Conservation (phyloP, 202 grass and related monocot species). For the Cymbopogon flexuosus region DNA sequence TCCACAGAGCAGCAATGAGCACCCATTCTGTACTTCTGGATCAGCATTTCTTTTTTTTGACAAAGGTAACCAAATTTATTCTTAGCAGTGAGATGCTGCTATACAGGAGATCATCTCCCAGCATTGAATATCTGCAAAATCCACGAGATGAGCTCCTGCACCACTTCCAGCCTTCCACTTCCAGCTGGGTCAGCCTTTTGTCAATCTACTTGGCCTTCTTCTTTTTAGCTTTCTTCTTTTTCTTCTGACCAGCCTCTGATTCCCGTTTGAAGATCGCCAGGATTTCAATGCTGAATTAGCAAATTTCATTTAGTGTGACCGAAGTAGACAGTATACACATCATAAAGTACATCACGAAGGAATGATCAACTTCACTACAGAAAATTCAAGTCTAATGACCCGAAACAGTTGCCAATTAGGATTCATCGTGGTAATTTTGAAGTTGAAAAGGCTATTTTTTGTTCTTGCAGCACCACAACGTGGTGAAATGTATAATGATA, state of each 20-base stretch:
- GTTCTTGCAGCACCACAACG: background rate
- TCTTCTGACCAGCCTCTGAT: slow-evolving; percentile 48
- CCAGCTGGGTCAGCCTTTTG: background rate
- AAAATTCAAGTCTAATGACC: slow-evolving; percentile 14
- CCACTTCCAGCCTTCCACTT: slow-evolving; percentile 10
- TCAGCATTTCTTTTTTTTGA: background rate
- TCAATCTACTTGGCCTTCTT: slow-evolving; percentile 49
- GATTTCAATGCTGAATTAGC: slow-evolving; percentile 62
- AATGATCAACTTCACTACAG: background rate
- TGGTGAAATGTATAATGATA: background rate
- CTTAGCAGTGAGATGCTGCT: too few species aligned
- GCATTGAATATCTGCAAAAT: background rate
- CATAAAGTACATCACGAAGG: background rate
- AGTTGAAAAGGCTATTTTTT: background rate
- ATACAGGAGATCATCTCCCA: too few species aligned
- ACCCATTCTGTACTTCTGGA: background rate
- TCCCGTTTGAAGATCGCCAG: slow-evolving; percentile 79
- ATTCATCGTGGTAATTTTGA: background rate
- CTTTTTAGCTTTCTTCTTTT: slow-evolving; percentile 59
- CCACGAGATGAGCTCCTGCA: background rate
- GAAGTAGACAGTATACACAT: background rate
- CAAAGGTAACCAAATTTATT: too few species aligned
- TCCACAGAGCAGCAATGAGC: background rate
- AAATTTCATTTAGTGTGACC: slow-evolving; percentile 15
- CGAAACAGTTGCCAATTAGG: background rate